Base-by-base conservation (phyloP, 805 yeast genomes). In the Soucietia sequanensis region DNA sequence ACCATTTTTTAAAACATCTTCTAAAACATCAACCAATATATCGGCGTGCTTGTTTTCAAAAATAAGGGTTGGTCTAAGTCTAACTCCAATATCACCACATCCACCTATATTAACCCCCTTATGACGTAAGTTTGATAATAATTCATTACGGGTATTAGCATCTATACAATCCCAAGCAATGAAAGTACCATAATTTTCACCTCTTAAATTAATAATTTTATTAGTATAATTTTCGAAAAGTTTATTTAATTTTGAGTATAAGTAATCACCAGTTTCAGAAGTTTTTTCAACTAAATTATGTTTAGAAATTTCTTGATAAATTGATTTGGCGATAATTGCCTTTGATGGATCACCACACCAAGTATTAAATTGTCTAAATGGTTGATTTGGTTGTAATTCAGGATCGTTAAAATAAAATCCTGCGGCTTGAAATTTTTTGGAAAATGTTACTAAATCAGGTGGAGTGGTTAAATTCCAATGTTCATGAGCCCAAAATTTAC, bases 311-410 rank as follows among this genome's bases (percentile, higher is more conserved):
- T 80, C 82, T 49, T 76, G 68, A 44, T 72, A 73, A 44, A 80
- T 80, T 39, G 80, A 64, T 45, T 72, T 72, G 25, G 85, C 84
- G 48, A 80, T 67, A 35, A 80, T 62, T 55, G 81, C 81, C 62
- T 76, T 77, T 11, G 84, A 74, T 42, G 86, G 84, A 56, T 81
- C 86, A 47, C 86, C 87, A 58, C 85, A 80, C 87, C 87, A 81
- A 40, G 87, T 81, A 70, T 81, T 81, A 66, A 81, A 81, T 54
- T 80, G 86, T 62, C 86, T 72, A 62, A 75, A 81, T 17, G 85
- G 74, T 47, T 68, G 68, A 44, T 70, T 71, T 31, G 85, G 84
- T 42, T 76, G 73, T 51, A 80, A 70, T 12, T 68, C 68, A 10
- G 74, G 72, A 58, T 80, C 79, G 42, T 70, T 70, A 69, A 76